A percentile compares a stretch with the other conserved stretches of the same genome.
phyloP scores from a whole-genome alignment of 306 rosid genomes.

The Vigna hirtella region DNA sequence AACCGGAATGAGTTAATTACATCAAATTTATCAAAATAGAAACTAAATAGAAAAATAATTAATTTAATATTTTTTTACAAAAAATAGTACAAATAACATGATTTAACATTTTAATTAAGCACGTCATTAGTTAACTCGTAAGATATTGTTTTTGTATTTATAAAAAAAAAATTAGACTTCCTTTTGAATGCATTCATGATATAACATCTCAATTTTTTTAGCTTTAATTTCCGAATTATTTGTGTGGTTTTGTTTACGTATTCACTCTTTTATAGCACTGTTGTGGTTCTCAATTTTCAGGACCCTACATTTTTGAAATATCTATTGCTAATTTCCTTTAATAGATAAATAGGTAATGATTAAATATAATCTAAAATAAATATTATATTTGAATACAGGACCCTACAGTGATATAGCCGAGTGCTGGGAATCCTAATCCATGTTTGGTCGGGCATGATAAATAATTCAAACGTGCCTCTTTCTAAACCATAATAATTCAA shows the following conservation, averaged over 20 bases:
- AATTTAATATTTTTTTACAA: too few species aligned
- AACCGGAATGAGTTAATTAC: too few species aligned
- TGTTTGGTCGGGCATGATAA: neutral
- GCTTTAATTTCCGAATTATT: neutral
- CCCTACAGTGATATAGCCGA: neutral
- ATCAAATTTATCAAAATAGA: too few species aligned
- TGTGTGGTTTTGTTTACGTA: neutral
- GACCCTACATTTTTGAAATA: neutral
- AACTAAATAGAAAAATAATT: too few species aligned
- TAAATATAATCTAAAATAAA: neutral
- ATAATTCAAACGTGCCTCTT: neutral
- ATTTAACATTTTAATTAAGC: neutral
- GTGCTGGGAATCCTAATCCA: neutral
- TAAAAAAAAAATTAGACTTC: too few species aligned
- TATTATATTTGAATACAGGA: neutral
- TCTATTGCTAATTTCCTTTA: neutral
- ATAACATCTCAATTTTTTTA: neutral
- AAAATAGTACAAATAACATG: too few species aligned
- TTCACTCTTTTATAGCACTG: neutral
- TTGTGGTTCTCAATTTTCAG: neutral
- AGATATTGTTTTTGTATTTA: too few species aligned
- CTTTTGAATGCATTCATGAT: too few species aligned
- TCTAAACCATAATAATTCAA: too few species aligned
- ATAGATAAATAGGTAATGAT: neutral
- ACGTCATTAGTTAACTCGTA: neutral